phyloP scores from a whole-genome alignment of 1,284 basidiomycete genomes.

The Cryptococcus sp. region DNA sequence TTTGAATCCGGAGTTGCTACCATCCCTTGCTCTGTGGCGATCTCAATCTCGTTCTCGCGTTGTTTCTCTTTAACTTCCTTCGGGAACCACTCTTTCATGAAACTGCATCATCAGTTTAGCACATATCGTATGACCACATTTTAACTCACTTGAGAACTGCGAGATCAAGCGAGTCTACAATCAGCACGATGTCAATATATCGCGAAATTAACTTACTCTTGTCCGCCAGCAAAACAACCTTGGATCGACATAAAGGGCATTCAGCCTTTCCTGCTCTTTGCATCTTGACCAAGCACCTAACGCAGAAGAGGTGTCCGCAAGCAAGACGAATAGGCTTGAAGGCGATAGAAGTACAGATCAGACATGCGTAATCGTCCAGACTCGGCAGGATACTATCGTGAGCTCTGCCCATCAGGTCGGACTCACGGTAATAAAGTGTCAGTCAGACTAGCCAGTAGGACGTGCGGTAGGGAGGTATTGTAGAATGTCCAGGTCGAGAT shows the following conservation, averaged over 20 bases:
- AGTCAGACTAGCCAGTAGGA: conserved; percentile 79
- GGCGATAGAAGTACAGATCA: conserved; percentile 74
- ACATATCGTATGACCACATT: conserved; percentile 1
- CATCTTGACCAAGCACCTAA: conserved; percentile 88
- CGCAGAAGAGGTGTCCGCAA: conserved; percentile 90
- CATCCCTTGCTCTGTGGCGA: conserved; percentile 63
- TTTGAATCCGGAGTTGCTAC: conserved; percentile 57
- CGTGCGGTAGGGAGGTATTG: conserved; percentile 62
- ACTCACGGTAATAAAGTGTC: conserved; percentile 68
- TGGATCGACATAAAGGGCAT: conserved; percentile 82
- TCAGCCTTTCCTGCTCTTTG: conserved; percentile 73
- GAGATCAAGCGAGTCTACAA: conserved; percentile 34
- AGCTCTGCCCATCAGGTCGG: neutral
- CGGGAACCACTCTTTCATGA: conserved; percentile 92
- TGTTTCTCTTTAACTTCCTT: conserved; percentile 73
- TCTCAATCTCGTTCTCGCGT: conserved; percentile 71
- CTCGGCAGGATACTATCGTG: conserved; percentile 48
- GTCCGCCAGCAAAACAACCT: conserved; percentile 70
- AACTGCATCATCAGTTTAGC: conserved; percentile 43
- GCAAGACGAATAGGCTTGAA: conserved; percentile 81
- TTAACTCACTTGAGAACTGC: conserved; percentile 39
- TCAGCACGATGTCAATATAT: too few species aligned
- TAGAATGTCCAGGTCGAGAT: conserved; percentile 49
- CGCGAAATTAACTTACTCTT: conserved; percentile 60
- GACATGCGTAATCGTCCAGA: conserved; percentile 63